Percentiles rank a stretch among this genome's conserved stretches.
Conservation (phyloP, 805 yeast species). For the Lachancea waltii region DNA sequence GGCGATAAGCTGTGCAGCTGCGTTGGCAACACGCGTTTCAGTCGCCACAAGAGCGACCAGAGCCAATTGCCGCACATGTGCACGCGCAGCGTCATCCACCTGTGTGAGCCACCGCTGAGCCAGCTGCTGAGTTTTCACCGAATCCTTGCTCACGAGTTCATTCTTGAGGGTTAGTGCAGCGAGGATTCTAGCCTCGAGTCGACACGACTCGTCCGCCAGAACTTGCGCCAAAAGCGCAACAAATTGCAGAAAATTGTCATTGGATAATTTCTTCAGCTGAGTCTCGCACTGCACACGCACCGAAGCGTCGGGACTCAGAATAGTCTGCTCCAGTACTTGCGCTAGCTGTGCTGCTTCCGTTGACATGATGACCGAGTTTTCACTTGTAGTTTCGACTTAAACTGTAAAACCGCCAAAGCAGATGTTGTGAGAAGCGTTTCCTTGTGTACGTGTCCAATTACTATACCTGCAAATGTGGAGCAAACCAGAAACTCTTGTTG, state of each 20-base stretch:
- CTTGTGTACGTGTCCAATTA: no score
- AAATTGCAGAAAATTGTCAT: slow-evolving; percentile 70
- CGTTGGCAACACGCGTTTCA: slow-evolving; percentile 71
- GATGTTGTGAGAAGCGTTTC: no score
- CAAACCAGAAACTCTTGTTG: no score
- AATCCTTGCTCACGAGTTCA: slow-evolving; percentile 77
- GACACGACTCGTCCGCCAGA: slow-evolving; percentile 56
- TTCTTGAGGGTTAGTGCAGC: slow-evolving; percentile 87
- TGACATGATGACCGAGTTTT: slow-evolving; percentile 17
- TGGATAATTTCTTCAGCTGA: slow-evolving; percentile 63
- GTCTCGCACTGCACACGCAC: slow-evolving; percentile 73
- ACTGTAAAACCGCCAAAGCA: no score
- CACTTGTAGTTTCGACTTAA: not conserved
- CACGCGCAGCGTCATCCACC: slow-evolving; percentile 48
- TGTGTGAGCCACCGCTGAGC: slow-evolving; percentile 65
- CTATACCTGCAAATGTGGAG: no score
- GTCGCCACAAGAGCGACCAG: slow-evolving; percentile 55
- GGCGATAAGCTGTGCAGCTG: slow-evolving; percentile 91
- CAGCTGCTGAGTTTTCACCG: slow-evolving; percentile 48
- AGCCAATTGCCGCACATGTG: slow-evolving; percentile 59
- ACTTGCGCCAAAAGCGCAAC: slow-evolving; percentile 63
- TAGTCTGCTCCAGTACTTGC: slow-evolving; percentile 70
- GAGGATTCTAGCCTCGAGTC: slow-evolving; percentile 79
- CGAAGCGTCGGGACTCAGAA: slow-evolving; percentile 57
- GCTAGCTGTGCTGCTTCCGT: slow-evolving; percentile 44